These are phyloP conservation scores for Tetrapisispora taiwanensis DNA, from an alignment of 805 yeast species.

Conservation along the genomic window DNA sequence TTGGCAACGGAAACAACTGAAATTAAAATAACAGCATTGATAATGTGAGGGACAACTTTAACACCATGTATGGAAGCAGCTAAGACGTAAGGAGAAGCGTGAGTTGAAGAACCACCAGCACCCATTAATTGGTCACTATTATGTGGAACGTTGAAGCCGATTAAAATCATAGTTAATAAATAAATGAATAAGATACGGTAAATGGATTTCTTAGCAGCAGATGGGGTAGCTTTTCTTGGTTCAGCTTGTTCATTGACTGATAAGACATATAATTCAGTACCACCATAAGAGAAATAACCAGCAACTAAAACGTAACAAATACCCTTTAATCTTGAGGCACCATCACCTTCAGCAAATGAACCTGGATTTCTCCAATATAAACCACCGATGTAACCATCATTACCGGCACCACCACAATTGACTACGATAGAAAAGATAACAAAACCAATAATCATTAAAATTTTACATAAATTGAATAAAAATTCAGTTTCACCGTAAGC, in stretches of 20 bases:
- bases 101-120: constrained; percentile 39
- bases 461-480: constrained; percentile 43
- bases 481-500: constrained; percentile 68
- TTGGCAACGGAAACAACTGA: constrained; percentile 72
- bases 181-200: constrained; percentile 56
- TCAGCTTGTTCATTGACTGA: constrained; percentile 59
- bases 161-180: constrained; percentile 40
- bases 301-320: constrained; percentile 55
- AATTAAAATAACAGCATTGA: constrained; percentile 63
- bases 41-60: constrained; percentile 55
- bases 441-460: constrained; percentile 50
- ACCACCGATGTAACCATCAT: constrained; percentile 51
- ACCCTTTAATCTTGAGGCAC: constrained; percentile 42
- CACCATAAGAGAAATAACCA: constrained; percentile 55
- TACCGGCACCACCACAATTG: constrained; percentile 49
- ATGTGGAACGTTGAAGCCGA: constrained; percentile 56
- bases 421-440: constrained; percentile 45
- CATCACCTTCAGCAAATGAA: constrained; percentile 26
- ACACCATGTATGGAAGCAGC: constrained; percentile 57
- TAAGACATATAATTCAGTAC: constrained; percentile 55
- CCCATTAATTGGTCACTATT: constrained; percentile 41
- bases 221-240: constrained; percentile 49
- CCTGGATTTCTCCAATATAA: constrained; percentile 53
- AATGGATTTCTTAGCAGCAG: constrained; percentile 55
- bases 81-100: constrained; percentile 67